These are phyloP conservation scores for Russula virescens DNA, from an alignment of 768 basidiomycete genomes.

Conservation along the genomic window DNA sequence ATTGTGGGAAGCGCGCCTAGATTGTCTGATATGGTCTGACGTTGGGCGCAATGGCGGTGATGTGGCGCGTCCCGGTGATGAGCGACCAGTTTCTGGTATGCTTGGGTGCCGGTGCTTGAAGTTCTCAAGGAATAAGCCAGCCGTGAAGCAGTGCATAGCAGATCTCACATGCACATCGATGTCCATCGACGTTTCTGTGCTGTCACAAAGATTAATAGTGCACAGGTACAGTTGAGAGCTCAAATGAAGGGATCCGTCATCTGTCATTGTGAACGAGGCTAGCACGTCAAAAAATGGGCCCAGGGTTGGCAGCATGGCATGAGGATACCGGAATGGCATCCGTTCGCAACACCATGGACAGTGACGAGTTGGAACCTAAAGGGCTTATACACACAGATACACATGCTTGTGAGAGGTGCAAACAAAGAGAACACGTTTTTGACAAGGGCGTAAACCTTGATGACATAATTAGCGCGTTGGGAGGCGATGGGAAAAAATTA, in stretches of 20 bases:
- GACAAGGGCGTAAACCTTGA: not conserved
- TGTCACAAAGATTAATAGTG: not conserved
- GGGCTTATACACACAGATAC: too few relatives aligned
- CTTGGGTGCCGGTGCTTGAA: not conserved
- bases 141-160: not conserved
- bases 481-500: constrained; percentile 15
- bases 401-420: not conserved
- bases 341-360: not conserved
- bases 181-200: not conserved
- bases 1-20: not conserved
- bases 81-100: not conserved
- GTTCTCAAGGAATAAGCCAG: not conserved
- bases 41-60: not conserved
- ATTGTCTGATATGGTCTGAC: too few relatives aligned
- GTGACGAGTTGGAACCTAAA: not conserved
- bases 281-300: not conserved
- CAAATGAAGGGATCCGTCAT: too few relatives aligned
- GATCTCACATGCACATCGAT: not conserved
- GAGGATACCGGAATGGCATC: not conserved
- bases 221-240: too few relatives aligned
- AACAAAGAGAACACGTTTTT: not conserved
- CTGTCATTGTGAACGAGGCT: not conserved
- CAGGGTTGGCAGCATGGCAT: not conserved
- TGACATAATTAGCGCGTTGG: not conserved
- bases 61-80: not conserved